Evolutionary conservation across 108 stramenopile genomes (phyloP).

Genomic region (Cyclotella sp.): DNA sequence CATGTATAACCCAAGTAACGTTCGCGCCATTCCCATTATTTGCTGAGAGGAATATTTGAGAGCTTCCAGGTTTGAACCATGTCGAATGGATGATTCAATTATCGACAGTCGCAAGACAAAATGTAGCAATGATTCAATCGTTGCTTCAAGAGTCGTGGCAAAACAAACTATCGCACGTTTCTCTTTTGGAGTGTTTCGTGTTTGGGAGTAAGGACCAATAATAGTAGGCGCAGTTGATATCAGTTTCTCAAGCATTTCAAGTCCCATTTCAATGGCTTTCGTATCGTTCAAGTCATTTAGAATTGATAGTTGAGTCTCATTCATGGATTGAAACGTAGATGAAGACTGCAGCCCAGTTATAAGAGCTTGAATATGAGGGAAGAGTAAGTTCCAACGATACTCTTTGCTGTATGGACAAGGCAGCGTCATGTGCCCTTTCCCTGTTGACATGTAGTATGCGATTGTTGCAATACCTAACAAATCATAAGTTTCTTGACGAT

Average conservation of each 20-base stretch:
- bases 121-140: conserved; percentile 28
- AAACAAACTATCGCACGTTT: neutral
- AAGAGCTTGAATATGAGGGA: conserved; percentile 28
- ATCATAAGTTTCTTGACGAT: conserved; percentile 8
- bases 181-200: neutral
- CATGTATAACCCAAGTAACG: conserved; percentile 21
- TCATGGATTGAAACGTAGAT: conserved; percentile 14
- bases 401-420: conserved; percentile 24
- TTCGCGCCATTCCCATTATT: conserved; percentile 30
- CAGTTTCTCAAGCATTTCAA: conserved; percentile 37
- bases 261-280: conserved; percentile 14
- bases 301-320: neutral
- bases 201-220: conserved; percentile 2
- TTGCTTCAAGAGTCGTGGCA: conserved; percentile 15
- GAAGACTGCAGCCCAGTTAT: conserved; percentile 15
- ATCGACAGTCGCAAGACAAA: conserved; percentile 23
- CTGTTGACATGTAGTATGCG: conserved; percentile 23
- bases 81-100: conserved; percentile 9
- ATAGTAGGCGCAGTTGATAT: conserved; percentile 10
- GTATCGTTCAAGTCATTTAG: conserved; percentile 8
- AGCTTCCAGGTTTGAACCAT: neutral
- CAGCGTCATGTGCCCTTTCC: neutral
- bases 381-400: conserved; percentile 33
- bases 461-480: conserved; percentile 24
- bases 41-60: conserved; percentile 32